Evolutionary conservation across 805 yeast species (phyloP), one percentile per base, ranked within the genome.

Genomic region (Scheffersomyces spartinae): DNA sequence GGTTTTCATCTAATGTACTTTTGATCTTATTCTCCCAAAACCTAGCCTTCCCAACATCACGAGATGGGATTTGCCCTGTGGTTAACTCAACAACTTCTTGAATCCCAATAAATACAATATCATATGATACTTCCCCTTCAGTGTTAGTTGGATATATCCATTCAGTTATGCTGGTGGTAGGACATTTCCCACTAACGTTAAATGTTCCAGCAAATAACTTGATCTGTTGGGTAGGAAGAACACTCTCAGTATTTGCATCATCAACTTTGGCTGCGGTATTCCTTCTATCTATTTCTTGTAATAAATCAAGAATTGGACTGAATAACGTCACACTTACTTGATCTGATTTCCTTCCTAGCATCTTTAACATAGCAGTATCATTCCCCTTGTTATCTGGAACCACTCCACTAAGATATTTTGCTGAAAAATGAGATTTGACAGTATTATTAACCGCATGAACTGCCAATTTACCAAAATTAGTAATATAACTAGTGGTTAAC

Each of bases 61-160:
- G 72, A 20, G 78, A 72, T 29, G 85, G 65, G 73, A 84, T 83
- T 42, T 82, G 80, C 9, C 88, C 83, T 0, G 91, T 78, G 2
- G 75, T 71, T 22, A 91, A 56, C 42, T 86, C 96, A 8, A 85
- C 74, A 17, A 86, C 75, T 42, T 91, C 98, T 48, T 91, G 94
- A 19, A 91, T 58, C 2, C 95, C 97, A 34, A 91, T 62, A 1
- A 77, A 78, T 12, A 82, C 74, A 2, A 86, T 47, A 40, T 88
- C 95, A 18, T 80, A 71, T 16, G 49, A 33, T 15, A 44, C 42
- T n/a, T 47, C 47, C 4, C 49, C 40, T 8, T 45, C 40, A 13
- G 24, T 15, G 22, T 42, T 43, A 1, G 42, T 26, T 0, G 76
- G 74, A 31, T 59, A 69, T 3, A 71, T 21, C 64, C 73, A 65